These are phyloP conservation scores for Spergularia bocconei DNA, from an alignment of 148 eudicot genomes.

Conservation along the genomic window DNA sequence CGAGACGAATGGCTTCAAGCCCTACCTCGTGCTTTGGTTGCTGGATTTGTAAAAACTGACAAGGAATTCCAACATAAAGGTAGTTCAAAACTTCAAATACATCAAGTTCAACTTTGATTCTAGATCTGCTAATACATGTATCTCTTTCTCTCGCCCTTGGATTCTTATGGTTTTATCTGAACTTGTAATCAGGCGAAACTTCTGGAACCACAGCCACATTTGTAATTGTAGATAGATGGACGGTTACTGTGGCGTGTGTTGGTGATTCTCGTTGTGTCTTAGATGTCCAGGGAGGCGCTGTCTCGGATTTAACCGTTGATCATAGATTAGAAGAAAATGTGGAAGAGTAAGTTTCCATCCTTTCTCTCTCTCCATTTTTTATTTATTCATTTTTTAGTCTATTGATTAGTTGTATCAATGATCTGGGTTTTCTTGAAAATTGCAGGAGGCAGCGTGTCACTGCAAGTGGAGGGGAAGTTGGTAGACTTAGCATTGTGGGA, in stretches of 20 bases:
- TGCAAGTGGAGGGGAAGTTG: conserved; percentile 91
- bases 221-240: conserved; percentile 82
- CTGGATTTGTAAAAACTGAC: conserved; percentile 89
- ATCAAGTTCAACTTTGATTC: background rate
- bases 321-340: conserved; percentile 84
- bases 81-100: conserved; percentile 8
- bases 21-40: conserved; percentile 75
- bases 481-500: conserved; percentile 69
- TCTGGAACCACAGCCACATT: conserved; percentile 91
- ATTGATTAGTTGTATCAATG: background rate
- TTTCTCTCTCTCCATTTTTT: background rate
- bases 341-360: conserved; percentile 57
- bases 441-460: conserved; percentile 76
- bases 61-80: conserved; percentile 77
- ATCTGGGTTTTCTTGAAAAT: conserved; percentile 5
- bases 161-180: background rate
- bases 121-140: background rate
- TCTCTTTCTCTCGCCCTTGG: background rate
- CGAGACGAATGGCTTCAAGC: conserved; percentile 89
- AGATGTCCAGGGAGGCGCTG: conserved; percentile 67
- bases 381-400: background rate
- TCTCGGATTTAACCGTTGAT: conserved; percentile 72
- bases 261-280: conserved; percentile 89
- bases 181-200: conserved; percentile 55
- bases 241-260: conserved; percentile 86